phyloP scores from a whole-genome alignment of 805 yeast species.

The Metschnikowia hibisci region DNA sequence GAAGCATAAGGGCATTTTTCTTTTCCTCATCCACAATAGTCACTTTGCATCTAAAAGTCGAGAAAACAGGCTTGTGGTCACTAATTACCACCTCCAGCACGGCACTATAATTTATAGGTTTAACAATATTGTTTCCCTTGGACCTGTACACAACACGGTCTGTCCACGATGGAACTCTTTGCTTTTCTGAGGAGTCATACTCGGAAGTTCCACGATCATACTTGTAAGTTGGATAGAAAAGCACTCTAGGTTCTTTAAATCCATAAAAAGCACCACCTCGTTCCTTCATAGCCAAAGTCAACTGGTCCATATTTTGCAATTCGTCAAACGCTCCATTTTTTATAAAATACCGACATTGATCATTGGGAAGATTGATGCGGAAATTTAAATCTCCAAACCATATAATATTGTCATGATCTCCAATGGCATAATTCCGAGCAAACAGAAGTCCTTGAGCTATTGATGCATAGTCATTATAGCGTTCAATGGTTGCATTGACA shows the following conservation, averaged over 20 bases:
- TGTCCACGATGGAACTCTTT: constrained; percentile 94
- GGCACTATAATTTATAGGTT: constrained; percentile 66
- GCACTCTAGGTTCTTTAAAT: constrained; percentile 71
- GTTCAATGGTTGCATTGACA: constrained; percentile 68
- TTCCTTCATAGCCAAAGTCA: constrained; percentile 65
- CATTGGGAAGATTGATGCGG: constrained; percentile 68
- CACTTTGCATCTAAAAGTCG: constrained; percentile 65
- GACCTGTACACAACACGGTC: constrained; percentile 79
- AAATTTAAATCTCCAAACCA: constrained; percentile 97
- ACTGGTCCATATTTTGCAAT: constrained; percentile 71
- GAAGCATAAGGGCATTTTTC: constrained; percentile 25
- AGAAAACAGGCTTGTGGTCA: constrained; percentile 92
- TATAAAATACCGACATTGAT: constrained; percentile 61
- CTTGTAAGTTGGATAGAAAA: constrained; percentile 87
- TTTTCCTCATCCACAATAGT: constrained; percentile 54
- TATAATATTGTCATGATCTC: constrained; percentile 79
- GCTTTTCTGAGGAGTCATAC: constrained; percentile 90
- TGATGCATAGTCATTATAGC: constrained; percentile 79
- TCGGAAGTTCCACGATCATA: constrained; percentile 77
- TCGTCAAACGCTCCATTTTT: constrained; percentile 41
- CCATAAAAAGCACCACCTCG: constrained; percentile 58
- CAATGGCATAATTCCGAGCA: constrained; percentile 67
- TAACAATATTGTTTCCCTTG: constrained; percentile 32
- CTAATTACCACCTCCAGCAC: constrained; percentile 59
- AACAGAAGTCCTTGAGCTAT: constrained; percentile 74